A percentile compares a stretch with the other conserved stretches of the same genome.
These are phyloP conservation scores for Phoma herbarum DNA, from an alignment of 2,329 filamentous ascomycete genomes.

Conservation along the genomic window DNA sequence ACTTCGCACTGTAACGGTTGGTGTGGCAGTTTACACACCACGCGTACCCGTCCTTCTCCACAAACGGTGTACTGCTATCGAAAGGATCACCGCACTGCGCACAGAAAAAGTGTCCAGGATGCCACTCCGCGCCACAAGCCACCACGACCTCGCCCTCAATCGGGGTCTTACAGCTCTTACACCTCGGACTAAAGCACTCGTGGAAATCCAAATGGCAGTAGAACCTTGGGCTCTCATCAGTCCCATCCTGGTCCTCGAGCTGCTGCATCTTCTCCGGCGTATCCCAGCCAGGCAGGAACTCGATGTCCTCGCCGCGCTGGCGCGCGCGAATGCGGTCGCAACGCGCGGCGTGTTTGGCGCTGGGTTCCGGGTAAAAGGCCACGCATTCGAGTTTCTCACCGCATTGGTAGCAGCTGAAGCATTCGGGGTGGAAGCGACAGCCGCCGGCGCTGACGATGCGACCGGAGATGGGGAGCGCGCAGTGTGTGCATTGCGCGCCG, in stretches of 20 bases:
- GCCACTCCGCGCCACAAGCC: slow-evolving; percentile 94
- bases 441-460: slow-evolving; percentile 87
- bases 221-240: slow-evolving; percentile 76
- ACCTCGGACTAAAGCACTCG: slow-evolving; percentile 89
- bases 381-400: slow-evolving; percentile 90
- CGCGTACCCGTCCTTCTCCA: slow-evolving; percentile 97
- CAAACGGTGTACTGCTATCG: slow-evolving; percentile 75
- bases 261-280: slow-evolving; percentile 68
- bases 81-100: slow-evolving; percentile 93
- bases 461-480: slow-evolving; percentile 83
- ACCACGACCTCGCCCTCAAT: slow-evolving; percentile 96
- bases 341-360: slow-evolving; percentile 73
- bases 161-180: slow-evolving; percentile 94
- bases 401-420: slow-evolving; percentile 90
- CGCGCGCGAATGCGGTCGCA: slow-evolving; percentile 75
- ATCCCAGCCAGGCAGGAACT: slow-evolving; percentile 46
- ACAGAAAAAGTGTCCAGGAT: slow-evolving; percentile 98
- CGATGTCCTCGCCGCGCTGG: slow-evolving; percentile 61
- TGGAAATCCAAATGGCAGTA: slow-evolving; percentile 99
- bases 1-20: slow-evolving; percentile 88
- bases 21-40: slow-evolving; percentile 97
- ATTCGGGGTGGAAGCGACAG: slow-evolving; percentile 88
- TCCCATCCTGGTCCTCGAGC: slow-evolving; percentile 67
- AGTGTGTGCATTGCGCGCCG: slow-evolving; percentile 84
- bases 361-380: slow-evolving; percentile 93